Evolutionary conservation across 257 asterid species (phyloP).

Genomic region (Solanum gracilifrons): DNA sequence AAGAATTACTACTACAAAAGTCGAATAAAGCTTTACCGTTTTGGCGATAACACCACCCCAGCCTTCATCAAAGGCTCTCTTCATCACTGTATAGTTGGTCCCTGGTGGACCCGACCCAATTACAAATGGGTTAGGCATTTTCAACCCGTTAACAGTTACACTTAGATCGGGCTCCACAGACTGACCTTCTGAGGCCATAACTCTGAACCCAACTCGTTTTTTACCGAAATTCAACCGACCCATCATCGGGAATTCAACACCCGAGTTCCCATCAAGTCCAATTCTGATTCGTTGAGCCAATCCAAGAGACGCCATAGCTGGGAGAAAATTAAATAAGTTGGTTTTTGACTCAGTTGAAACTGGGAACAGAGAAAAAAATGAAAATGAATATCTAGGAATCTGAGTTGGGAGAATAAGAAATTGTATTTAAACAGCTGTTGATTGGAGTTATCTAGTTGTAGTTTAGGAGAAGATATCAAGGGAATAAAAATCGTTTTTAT

Average conservation of each 20-base stretch:
- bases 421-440: not conserved
- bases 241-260: not conserved
- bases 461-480: not conserved
- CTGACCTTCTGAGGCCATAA: conserved; percentile 24
- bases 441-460: not conserved
- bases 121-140: conserved; percentile 91
- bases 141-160: conserved; percentile 80
- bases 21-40: conserved; percentile 39
- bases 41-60: conserved; percentile 99
- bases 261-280: not conserved
- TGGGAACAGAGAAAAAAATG: not conserved
- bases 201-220: conserved; percentile 38
- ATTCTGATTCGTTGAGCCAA: conserved; percentile 20
- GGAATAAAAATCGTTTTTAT: no score
- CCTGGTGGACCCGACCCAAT: conserved; percentile 99
- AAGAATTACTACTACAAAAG: not conserved
- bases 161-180: conserved; percentile 78
- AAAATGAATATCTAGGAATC: conserved; percentile 40
- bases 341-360: not conserved
- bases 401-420: not conserved
- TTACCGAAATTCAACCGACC: not conserved
- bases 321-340: not conserved
- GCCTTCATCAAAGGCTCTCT: conserved; percentile 90
- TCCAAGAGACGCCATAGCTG: conserved; percentile 31
- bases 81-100: conserved; percentile 89